Base-by-base conservation (phyloP, 768 basidiomycete genomes). In the Lepiota venenata region DNA sequence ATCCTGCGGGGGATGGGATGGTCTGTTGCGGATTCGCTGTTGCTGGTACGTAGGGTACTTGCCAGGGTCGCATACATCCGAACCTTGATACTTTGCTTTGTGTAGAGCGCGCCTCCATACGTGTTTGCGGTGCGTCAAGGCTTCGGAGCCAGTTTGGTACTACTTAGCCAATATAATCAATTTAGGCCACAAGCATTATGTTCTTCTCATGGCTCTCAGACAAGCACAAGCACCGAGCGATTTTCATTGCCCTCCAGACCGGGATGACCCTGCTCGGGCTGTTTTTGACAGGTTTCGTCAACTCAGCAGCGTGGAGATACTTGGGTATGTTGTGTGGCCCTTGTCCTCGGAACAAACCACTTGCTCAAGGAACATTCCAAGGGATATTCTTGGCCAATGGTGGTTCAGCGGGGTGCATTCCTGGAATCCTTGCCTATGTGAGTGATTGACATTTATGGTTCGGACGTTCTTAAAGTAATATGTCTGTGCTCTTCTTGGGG, bases 1-100 rank as follows among this genome's bases (percentile, higher is more conserved):
- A 78, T 80, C 39, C 65, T 80, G 46, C 67, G 71, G 16, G 74
- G 75, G 3, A 74, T 80, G 74, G 78, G 78, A 12, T 80, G 78
- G 78, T 72, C 68, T 48, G 58, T 72, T 35, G 62, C 63, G 14
- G 63, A 71, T 21, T 75, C 77, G 11, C 60, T 79, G 44, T 66
- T 80, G 41, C 54, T 80, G 64, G 77, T 77, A 48, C 40, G 63
- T 45, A 12, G 37, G 14, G 38, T 10, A 47, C 38, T 9, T 32
- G 29, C 51, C 2, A 39, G 3, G 16, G 12, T 50, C 16, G 4
- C 14, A 16, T 38, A 15, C 2, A 14, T 38, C 35, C 37, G 21
- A 45, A n/a, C 22, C 38, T 52, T 36, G 40, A 47, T 15, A 32
- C 14, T 8, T 10, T 47, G 32, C n/a, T 39, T 9, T 39, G 25